phyloP scores from a whole-genome alignment of 1,139 yeast species.

The Eremothecium cymbalariae region DNA sequence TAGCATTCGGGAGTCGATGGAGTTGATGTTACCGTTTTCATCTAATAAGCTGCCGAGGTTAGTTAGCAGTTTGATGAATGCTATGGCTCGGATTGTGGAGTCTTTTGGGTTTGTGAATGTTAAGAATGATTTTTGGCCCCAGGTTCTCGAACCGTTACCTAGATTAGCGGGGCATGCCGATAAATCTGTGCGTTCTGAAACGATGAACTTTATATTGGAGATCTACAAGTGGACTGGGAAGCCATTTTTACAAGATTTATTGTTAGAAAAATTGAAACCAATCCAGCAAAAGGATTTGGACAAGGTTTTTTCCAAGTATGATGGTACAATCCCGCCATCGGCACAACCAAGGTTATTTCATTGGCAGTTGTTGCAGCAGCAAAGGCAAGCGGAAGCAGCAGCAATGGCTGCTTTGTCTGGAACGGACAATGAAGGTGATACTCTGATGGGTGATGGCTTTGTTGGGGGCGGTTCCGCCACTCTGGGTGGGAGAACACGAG shows the following conservation, averaged over 20 bases:
- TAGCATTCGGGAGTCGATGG: constrained; percentile 55
- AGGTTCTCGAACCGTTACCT: constrained; percentile 38
- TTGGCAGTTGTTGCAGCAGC: constrained; percentile 34
- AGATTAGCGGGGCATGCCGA: constrained; percentile 83
- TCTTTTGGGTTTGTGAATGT: constrained; percentile 67
- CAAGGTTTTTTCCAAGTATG: constrained; percentile 52
- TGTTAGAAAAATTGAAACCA: constrained; percentile 73
- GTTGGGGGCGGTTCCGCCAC: neutral
- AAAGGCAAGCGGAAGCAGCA: constrained; percentile 18
- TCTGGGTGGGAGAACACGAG: neutral
- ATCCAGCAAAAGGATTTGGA: constrained; percentile 84
- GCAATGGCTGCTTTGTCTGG: constrained; percentile 15
- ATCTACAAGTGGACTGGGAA: constrained; percentile 72
- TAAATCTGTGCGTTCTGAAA: constrained; percentile 73
- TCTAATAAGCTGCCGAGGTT: constrained; percentile 67
- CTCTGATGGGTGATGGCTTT: constrained; percentile 37
- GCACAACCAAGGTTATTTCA: constrained; percentile 21
- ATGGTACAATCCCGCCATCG: constrained; percentile 13
- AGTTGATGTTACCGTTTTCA: constrained; percentile 55
- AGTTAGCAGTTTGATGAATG: constrained; percentile 58
- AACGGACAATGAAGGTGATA: constrained; percentile 35
- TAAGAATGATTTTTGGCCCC: constrained; percentile 52
- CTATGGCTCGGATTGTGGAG: constrained; percentile 48
- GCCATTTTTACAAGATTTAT: constrained; percentile 43
- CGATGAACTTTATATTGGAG: constrained; percentile 61